Conservation (phyloP, 2,329 filamentous ascomycete genomes). For the Stenocarpella maydis region DNA sequence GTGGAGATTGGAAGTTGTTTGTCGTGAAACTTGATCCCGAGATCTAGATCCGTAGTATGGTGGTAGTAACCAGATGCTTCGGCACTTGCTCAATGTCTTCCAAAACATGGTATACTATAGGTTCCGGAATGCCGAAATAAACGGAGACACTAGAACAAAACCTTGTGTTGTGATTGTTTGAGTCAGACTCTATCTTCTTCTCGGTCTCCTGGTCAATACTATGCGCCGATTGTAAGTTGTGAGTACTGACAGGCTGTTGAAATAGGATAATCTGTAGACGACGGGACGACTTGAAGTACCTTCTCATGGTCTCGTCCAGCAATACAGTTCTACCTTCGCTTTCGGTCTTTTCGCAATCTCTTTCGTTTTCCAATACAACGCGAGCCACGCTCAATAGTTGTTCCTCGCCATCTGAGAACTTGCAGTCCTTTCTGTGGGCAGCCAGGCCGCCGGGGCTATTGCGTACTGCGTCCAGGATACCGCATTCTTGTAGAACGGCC, state of each 20-base stretch:
- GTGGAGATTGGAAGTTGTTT: slow-evolving; percentile 38
- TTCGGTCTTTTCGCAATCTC: slow-evolving; percentile 44
- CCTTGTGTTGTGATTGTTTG: no score
- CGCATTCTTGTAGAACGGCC: slow-evolving; percentile 50
- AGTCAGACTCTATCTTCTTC: neutral
- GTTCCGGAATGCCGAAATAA: no score
- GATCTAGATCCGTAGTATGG: no score
- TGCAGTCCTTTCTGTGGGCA: slow-evolving; percentile 40
- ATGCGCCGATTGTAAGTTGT: neutral
- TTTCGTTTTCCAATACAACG: slow-evolving; percentile 68
- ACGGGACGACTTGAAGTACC: slow-evolving; percentile 2
- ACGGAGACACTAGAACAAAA: no score
- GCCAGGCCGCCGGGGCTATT: slow-evolving; percentile 43
- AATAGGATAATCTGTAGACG: neutral
- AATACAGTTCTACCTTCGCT: slow-evolving; percentile 66
- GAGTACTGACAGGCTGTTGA: neutral
- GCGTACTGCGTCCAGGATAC: slow-evolving; percentile 48
- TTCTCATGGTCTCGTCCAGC: slow-evolving; percentile 51
- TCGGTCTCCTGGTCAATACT: neutral
- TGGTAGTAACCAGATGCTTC: neutral
- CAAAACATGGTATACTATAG: no score
- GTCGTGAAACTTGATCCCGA: slow-evolving; percentile 33
- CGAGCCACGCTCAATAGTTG: slow-evolving; percentile 53
- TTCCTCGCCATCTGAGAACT: slow-evolving; percentile 49
- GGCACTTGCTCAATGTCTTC: no score